Percentiles rank a stretch among this genome's conserved stretches.
phyloP scores from a whole-genome alignment of 148 eudicot genomes.

The Cornus kousa region DNA sequence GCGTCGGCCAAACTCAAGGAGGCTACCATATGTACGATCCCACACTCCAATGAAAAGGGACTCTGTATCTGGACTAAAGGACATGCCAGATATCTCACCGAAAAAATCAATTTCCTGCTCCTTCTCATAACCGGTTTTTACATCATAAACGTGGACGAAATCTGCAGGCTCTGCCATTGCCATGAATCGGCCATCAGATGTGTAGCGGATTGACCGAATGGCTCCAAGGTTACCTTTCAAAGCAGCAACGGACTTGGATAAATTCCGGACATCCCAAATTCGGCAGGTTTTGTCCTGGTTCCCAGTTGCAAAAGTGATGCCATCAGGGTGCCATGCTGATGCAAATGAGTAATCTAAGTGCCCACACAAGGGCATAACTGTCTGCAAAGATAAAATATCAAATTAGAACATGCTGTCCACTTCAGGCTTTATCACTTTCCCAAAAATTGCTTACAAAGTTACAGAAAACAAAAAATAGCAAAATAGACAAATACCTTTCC shows the following conservation, averaged over 20 bases:
- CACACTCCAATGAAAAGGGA: constrained; percentile 77
- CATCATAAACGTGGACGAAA: constrained; percentile 77
- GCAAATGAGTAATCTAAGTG: constrained; percentile 84
- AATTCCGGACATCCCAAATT: constrained; percentile 71
- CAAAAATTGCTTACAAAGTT: neutral
- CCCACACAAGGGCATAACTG: constrained; percentile 43
- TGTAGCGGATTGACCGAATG: constrained; percentile 71
- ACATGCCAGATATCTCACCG: constrained; percentile 83
- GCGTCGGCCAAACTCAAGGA: constrained; percentile 72
- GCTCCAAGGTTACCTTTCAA: constrained; percentile 79
- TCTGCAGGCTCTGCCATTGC: constrained; percentile 93
- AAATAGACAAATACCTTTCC: constrained; percentile 52
- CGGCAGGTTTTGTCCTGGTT: constrained; percentile 89
- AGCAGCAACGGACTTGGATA: constrained; percentile 51
- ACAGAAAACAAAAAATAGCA: neutral
- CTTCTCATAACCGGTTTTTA: constrained; percentile 46
- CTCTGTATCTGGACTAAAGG: constrained; percentile 81
- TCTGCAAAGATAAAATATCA: constrained; percentile 32
- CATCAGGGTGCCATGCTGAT: constrained; percentile 86
- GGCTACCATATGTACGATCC: constrained; percentile 89
- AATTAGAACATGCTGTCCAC: neutral
- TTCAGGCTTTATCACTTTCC: neutral
- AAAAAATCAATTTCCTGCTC: constrained; percentile 90
- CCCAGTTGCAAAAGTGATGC: constrained; percentile 75
- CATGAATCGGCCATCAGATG: constrained; percentile 85